Evolutionary conservation across 805 yeast genomes (phyloP).

Genomic region (Candida taoyuanica): DNA sequence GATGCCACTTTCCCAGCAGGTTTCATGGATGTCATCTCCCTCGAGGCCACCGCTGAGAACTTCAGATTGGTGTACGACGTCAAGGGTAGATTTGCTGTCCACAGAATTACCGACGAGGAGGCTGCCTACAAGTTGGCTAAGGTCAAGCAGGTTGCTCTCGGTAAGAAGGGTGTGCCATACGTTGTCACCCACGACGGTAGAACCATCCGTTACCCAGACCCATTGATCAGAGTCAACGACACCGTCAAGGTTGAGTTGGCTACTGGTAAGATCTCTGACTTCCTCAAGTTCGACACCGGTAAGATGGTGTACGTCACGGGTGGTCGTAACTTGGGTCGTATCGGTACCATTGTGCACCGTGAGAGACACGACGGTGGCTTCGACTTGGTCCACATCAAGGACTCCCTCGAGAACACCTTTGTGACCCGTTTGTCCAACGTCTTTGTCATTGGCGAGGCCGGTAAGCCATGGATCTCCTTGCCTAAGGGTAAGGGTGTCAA

Average conservation of each 20-base stretch:
- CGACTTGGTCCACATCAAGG: slow-evolving; percentile 96
- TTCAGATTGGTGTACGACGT: slow-evolving; percentile 98
- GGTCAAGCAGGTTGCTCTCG: slow-evolving; percentile 97
- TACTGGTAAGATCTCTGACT: slow-evolving; percentile 88
- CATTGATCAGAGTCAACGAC: slow-evolving; percentile 94
- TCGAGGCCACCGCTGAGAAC: slow-evolving; percentile 98
- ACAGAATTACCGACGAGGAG: slow-evolving; percentile 99
- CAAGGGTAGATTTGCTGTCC: slow-evolving; percentile 99
- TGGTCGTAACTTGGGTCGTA: slow-evolving; percentile 98
- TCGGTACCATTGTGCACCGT: slow-evolving; percentile 93
- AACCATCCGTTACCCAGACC: slow-evolving; percentile 99
- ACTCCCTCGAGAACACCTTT: slow-evolving; percentile 88
- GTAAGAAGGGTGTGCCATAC: slow-evolving; percentile 98
- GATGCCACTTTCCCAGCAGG: slow-evolving; percentile 99
- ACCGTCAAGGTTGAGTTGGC: slow-evolving; percentile 96
- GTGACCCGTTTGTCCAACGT: slow-evolving; percentile 93
- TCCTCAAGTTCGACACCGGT: slow-evolving; percentile 90
- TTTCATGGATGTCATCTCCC: slow-evolving; percentile 97
- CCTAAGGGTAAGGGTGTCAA: slow-evolving; percentile 99
- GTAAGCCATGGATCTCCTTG: slow-evolving; percentile 89
- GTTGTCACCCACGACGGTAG: slow-evolving; percentile 99
- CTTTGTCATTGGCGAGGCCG: slow-evolving; percentile 92
- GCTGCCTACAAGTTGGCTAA: slow-evolving; percentile 97
- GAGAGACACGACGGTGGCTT: slow-evolving; percentile 98
- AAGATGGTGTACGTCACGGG: slow-evolving; percentile 90